phyloP scores from a whole-genome alignment of 768 basidiomycete genomes.

The Mycena alexandri region DNA sequence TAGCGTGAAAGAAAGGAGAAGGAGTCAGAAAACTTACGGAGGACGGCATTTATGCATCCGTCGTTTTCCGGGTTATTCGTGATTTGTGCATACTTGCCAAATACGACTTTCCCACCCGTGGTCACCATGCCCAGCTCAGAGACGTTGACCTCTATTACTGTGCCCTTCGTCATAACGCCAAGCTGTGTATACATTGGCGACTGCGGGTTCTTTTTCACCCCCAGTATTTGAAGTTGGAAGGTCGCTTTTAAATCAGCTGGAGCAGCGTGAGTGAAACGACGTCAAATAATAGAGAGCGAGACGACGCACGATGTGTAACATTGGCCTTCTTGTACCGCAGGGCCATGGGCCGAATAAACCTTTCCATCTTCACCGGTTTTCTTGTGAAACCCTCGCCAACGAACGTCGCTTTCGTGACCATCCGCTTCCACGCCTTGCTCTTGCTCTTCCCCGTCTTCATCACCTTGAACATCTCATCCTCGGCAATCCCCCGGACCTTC shows the following conservation, averaged over 20 bases:
- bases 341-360: conserved; percentile 98
- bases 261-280: conserved; percentile 9
- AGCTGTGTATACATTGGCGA: conserved; percentile 98
- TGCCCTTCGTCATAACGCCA: conserved; percentile 98
- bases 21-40: conserved; percentile 69
- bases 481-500: conserved; percentile 97
- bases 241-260: conserved; percentile 97
- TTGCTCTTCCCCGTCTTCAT: conserved; percentile 97
- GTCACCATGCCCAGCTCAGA: conserved; percentile 98
- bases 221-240: conserved; percentile 97
- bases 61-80: conserved; percentile 98
- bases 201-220: conserved; percentile 99
- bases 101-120: conserved; percentile 94
- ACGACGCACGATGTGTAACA: conserved; percentile 93
- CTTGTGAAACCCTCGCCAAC: conserved; percentile 98
- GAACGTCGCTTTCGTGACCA: conserved; percentile 99
- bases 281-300: not conserved
- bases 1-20: conserved; percentile 2
- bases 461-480: conserved; percentile 99
- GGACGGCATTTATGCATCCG: conserved; percentile 95
- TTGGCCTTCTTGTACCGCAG: conserved; percentile 98
- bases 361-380: conserved; percentile 99
- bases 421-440: conserved; percentile 97
- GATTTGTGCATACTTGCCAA: conserved; percentile 93
- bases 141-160: conserved; percentile 98